Evolutionary conservation across 305 asterid species (phyloP).

Genomic region (Stenogyne calaminthoides): DNA sequence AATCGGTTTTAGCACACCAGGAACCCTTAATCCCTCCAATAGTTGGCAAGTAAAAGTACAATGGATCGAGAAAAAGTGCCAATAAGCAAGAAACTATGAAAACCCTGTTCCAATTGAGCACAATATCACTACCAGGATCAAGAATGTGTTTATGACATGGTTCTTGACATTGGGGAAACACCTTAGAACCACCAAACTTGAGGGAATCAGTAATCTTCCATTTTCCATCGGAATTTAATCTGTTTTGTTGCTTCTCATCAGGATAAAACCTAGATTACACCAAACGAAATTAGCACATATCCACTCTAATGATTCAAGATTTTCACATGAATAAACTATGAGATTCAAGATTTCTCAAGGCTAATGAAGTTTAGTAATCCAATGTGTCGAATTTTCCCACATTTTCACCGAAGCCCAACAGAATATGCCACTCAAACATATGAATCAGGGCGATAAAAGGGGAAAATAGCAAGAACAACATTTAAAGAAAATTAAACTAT

Average conservation of each 20-base stretch:
- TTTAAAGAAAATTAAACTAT: background rate
- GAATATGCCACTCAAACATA: background rate
- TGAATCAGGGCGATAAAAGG: constrained; percentile 1
- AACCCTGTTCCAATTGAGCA: constrained; percentile 85
- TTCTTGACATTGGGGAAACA: constrained; percentile 52
- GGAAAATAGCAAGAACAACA: background rate
- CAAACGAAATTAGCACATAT: constrained; percentile 35
- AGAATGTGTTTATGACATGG: constrained; percentile 69
- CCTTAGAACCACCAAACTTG: constrained; percentile 63
- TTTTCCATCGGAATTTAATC: constrained; percentile 48
- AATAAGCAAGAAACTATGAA: constrained; percentile 83
- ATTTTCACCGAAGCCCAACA: constrained; percentile 11
- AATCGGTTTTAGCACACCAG: constrained; percentile 75
- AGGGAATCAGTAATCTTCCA: constrained; percentile 47
- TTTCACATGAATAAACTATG: background rate
- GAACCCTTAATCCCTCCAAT: constrained; percentile 58
- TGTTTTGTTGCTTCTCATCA: constrained; percentile 58
- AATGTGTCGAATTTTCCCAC: background rate
- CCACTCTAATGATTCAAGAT: constrained; percentile 11
- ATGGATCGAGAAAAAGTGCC: constrained; percentile 85
- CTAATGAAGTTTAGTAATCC: constrained; percentile 7
- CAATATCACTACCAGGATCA: constrained; percentile 89
- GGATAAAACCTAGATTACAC: constrained; percentile 67
- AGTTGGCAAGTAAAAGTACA: constrained; percentile 84
- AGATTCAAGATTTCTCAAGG: constrained; percentile 11